These are phyloP conservation scores for Setomelanomma holmii DNA, from an alignment of 2,329 filamentous ascomycete genomes.

Conservation along the genomic window DNA sequence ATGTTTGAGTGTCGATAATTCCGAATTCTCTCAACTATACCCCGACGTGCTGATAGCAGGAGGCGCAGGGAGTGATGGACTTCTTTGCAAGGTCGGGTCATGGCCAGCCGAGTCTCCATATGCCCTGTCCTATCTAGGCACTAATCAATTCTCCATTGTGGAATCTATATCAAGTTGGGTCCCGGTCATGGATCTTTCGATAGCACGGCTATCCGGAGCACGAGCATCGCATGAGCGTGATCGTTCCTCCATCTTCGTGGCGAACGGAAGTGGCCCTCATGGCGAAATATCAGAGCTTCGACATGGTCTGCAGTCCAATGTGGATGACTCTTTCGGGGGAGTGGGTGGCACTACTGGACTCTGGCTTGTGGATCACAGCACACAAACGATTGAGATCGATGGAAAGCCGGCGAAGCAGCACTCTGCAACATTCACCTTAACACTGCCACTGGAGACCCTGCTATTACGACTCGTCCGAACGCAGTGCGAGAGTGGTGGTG, in stretches of 20 bases:
- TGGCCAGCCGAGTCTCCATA: constrained; percentile 54
- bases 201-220: constrained; percentile 36
- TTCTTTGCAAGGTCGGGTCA: constrained; percentile 71
- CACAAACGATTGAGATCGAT: constrained; percentile 34
- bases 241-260: constrained; percentile 44
- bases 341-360: constrained; percentile 45
- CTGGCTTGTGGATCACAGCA: constrained; percentile 47
- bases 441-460: constrained; percentile 41
- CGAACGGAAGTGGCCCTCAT: constrained; percentile 53
- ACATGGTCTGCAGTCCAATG: constrained; percentile 49
- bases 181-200: constrained; percentile 58
- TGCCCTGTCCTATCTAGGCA: constrained; percentile 59
- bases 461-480: constrained; percentile 36
- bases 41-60: constrained; percentile 82
- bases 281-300: constrained; percentile 55
- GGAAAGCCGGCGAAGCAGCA: constrained; percentile 34
- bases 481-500: constrained; percentile 23
- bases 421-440: constrained; percentile 47
- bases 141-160: constrained; percentile 56
- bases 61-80: constrained; percentile 79
- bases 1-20: constrained; percentile 61
- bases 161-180: constrained; percentile 70
- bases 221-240: constrained; percentile 26
- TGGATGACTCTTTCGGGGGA: constrained; percentile 36
- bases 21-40: constrained; percentile 60